Conservation (phyloP, 345 rosid species). For the Citrus hindsii region DNA sequence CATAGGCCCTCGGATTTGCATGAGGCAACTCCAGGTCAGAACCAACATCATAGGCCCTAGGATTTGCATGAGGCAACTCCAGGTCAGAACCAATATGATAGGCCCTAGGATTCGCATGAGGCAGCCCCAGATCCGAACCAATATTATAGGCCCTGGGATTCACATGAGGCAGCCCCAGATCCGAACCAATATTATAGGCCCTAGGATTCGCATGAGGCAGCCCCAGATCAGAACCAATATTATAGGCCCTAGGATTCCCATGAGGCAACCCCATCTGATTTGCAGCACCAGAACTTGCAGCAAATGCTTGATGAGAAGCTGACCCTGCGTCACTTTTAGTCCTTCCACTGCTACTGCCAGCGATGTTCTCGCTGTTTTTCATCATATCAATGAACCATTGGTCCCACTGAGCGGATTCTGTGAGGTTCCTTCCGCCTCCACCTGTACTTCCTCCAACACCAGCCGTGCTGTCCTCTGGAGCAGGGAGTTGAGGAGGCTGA, state of each 20-base stretch:
- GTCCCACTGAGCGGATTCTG: neutral
- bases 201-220: neutral
- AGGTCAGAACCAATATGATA: neutral
- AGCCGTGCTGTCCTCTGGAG: neutral
- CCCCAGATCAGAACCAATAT: neutral
- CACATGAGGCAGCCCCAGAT: neutral
- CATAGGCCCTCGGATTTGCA: no score
- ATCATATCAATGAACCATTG: conserved; percentile 5
- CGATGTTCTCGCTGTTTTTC: neutral
- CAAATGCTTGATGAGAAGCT: neutral
- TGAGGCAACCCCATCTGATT: neutral
- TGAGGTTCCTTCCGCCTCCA: neutral
- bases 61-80: neutral
- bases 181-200: neutral
- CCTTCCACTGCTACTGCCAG: neutral
- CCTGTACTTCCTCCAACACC: neutral
- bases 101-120: neutral
- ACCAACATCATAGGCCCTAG: no score
- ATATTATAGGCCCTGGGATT: neutral
- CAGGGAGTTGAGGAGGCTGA: neutral
- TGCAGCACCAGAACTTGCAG: neutral
- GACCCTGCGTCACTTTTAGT: neutral
- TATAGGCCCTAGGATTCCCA: neutral
- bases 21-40: neutral
- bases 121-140: neutral